phyloP scores from a whole-genome alignment of 2,329 filamentous ascomycete genomes.

The Tolypocladium tropicale region DNA sequence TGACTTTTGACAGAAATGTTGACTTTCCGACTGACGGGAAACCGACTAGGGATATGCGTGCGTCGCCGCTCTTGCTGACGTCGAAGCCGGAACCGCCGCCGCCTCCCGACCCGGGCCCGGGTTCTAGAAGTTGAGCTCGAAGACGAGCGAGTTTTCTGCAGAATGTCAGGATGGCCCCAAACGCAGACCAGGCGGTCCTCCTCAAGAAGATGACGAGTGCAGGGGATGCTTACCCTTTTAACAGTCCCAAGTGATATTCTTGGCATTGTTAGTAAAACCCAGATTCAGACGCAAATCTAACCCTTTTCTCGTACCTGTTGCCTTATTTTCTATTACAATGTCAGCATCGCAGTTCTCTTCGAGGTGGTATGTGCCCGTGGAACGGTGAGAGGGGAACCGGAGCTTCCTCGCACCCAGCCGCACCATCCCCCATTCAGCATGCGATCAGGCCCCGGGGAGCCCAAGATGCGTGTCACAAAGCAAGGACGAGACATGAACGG shows the following conservation, averaged over 20 bases:
- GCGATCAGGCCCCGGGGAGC: background rate
- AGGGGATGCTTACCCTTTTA: constrained; percentile 72
- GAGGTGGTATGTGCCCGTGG: background rate
- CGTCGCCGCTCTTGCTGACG: constrained; percentile 93
- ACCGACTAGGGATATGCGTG: constrained; percentile 92
- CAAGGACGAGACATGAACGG: fast-evolving
- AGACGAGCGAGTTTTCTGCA: constrained; percentile 87
- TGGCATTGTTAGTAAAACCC: constrained; percentile 7
- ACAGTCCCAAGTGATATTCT: constrained; percentile 97
- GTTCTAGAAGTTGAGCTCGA: constrained; percentile 88
- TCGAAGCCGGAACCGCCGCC: constrained; percentile 80
- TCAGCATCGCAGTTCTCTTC: constrained; percentile 14
- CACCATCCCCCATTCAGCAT: background rate
- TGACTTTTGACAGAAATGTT: constrained; percentile 97
- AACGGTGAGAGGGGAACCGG: background rate
- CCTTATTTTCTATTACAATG: constrained; percentile 75
- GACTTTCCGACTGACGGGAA: constrained; percentile 99
- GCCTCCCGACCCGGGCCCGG: constrained; percentile 65
- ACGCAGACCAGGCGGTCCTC: background rate
- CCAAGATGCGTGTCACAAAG: background rate
- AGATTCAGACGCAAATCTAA: too few relatives aligned
- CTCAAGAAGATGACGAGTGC: background rate
- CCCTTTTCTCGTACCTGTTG: constrained; percentile 64
- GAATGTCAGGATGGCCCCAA: background rate
- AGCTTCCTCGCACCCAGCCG: background rate